Conservation (phyloP, 2,329 filamentous ascomycete species). For the Fusarium anthophilum region DNA sequence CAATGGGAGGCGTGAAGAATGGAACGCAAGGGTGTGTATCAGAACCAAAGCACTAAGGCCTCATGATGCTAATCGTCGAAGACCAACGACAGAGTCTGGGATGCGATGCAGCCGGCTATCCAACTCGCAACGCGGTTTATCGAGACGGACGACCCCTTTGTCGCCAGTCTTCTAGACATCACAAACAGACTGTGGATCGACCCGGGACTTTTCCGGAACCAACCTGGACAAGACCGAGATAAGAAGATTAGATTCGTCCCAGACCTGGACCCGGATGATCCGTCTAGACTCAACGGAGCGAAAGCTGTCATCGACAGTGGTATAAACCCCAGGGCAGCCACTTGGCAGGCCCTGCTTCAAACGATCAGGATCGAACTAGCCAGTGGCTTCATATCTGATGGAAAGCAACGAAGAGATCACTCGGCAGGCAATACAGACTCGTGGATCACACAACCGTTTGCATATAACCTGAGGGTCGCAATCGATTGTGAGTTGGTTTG, state of each 20-base stretch:
- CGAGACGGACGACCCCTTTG: constrained; percentile 28
- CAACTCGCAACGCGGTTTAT: constrained; percentile 41
- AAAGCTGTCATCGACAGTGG: not conserved
- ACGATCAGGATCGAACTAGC: constrained; percentile 9
- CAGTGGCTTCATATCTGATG: constrained; percentile 16
- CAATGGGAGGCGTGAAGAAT: constrained; percentile 37
- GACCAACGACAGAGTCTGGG: constrained; percentile 43
- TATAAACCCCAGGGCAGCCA: not conserved
- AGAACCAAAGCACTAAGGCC: not conserved
- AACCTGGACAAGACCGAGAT: not conserved
- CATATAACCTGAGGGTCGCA: not conserved
- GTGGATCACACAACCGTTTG: not conserved
- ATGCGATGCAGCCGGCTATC: constrained; percentile 43
- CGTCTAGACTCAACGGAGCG: not conserved
- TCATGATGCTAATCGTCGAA: not conserved
- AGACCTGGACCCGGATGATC: not conserved
- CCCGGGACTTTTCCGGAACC: not conserved
- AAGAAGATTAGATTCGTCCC: constrained; percentile 15
- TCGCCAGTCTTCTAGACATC: constrained; percentile 32
- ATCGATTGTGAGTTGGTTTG: constrained; percentile 38
- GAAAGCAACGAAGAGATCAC: not conserved
- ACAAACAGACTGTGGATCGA: constrained; percentile 39
- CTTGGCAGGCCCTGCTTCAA: not conserved
- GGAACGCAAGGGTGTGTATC: constrained; percentile 35
- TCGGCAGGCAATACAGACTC: not conserved